Evolutionary conservation across 202 grass and related monocot genomes (phyloP).

Genomic region (Dendrocalamus latiflorus): DNA sequence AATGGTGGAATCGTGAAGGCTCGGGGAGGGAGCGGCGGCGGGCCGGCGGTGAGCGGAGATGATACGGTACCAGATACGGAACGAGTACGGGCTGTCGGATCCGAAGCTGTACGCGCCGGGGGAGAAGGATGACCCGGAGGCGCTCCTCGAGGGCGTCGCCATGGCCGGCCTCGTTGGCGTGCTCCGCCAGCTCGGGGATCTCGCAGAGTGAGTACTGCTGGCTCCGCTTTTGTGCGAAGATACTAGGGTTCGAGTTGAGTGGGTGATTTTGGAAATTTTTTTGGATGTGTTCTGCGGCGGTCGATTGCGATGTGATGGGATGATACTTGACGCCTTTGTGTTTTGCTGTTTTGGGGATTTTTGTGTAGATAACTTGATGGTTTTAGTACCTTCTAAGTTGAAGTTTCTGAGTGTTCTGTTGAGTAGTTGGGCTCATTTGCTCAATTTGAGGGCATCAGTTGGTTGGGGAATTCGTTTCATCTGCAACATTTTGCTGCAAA

Average conservation of each 20-base stretch:
- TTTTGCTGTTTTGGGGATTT: background rate
- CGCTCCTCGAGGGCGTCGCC: constrained; percentile 92
- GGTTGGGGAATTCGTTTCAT: too few species aligned
- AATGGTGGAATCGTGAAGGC: constrained; percentile 41
- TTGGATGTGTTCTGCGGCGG: too few species aligned
- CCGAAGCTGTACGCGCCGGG: constrained; percentile 52
- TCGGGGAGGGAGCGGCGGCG: background rate
- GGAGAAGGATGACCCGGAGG: constrained; percentile 91
- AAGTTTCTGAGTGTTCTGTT: background rate
- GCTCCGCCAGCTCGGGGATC: constrained; percentile 95
- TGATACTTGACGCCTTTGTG: background rate
- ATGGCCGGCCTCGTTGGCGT: constrained; percentile 89
- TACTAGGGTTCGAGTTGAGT: background rate
- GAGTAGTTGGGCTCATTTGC: background rate
- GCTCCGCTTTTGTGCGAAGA: background rate
- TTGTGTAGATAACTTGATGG: background rate
- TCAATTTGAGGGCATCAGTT: too few species aligned
- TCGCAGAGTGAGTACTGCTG: constrained; percentile 62
- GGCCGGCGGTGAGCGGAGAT: constrained; percentile 32
- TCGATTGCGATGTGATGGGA: too few species aligned
- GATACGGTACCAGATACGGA: constrained; percentile 93
- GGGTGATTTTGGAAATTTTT: too few species aligned
- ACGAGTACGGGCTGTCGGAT: constrained; percentile 75
- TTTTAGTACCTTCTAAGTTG: too few species aligned
- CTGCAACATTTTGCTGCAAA: too few species aligned